Evolutionary conservation across 306 rosid species (phyloP).

Genomic region (Fragaria vesca): DNA sequence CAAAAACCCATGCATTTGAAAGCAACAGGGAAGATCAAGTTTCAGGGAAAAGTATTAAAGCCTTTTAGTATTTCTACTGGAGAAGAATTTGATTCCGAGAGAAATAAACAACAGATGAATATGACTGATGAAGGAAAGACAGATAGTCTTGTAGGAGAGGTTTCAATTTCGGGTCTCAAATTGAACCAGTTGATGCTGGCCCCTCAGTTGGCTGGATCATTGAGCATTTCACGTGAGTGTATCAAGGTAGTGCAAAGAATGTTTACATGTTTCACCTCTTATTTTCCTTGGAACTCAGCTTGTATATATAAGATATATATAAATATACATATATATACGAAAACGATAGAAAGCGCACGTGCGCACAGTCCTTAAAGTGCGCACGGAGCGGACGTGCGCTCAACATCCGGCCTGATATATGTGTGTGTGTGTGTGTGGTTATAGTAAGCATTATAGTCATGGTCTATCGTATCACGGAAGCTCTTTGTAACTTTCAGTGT

Average conservation of each 20-base stretch:
- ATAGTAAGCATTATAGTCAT: neutral
- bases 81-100: slow-evolving; percentile 43
- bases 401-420: too few relatives aligned
- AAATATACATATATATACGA: too few relatives aligned
- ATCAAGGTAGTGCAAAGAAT: slow-evolving; percentile 59
- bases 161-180: slow-evolving; percentile 80
- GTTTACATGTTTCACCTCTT: neutral
- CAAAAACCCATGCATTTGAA: slow-evolving; percentile 78
- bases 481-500: neutral
- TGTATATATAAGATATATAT: neutral
- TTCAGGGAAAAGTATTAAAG: slow-evolving; percentile 74
- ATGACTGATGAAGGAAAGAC: slow-evolving; percentile 39
- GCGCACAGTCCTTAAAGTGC: too few relatives aligned
- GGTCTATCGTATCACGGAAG: slow-evolving; percentile 8
- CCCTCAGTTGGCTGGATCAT: slow-evolving; percentile 70
- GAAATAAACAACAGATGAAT: slow-evolving; percentile 33
- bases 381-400: too few relatives aligned
- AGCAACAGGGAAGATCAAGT: slow-evolving; percentile 84
- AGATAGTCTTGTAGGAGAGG: slow-evolving; percentile 67
- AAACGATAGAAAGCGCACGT: too few relatives aligned
- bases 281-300: neutral
- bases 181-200: slow-evolving; percentile 89
- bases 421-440: too few relatives aligned
- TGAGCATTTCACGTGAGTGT: slow-evolving; percentile 58
- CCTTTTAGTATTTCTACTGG: slow-evolving; percentile 36